These are phyloP conservation scores for Phytophthora tubulina DNA, from an alignment of 352 stramenopile genomes.

Conservation along the genomic window DNA sequence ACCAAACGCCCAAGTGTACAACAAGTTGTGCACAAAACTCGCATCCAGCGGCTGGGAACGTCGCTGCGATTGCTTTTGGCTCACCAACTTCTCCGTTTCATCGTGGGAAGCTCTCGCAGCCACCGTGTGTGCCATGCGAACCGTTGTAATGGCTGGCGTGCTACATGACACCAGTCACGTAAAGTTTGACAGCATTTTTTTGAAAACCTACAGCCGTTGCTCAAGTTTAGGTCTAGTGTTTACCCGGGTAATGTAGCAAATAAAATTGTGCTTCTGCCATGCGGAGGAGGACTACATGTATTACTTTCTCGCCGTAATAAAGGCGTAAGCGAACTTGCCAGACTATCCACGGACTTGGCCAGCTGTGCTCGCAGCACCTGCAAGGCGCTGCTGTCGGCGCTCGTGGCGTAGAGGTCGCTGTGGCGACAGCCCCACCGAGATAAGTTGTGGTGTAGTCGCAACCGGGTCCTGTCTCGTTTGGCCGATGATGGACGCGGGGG, in stretches of 20 bases:
- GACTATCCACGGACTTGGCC: not conserved
- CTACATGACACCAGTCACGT: conserved; percentile 2
- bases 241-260: not conserved
- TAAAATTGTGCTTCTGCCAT: not conserved
- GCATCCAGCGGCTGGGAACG: conserved; percentile 17
- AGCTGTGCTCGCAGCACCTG: not conserved
- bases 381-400: too few species aligned
- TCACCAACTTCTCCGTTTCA: conserved; percentile 16
- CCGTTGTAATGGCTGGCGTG: conserved; percentile 16
- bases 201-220: too few species aligned
- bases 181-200: not conserved
- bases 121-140: conserved; percentile 7
- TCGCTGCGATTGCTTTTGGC: conserved; percentile 11
- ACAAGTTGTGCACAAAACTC: not conserved
- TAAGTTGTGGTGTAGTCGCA: not conserved
- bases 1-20: conserved; percentile 2
- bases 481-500: conserved; percentile 7
- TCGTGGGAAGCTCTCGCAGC: conserved; percentile 19
- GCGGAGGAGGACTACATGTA: not conserved
- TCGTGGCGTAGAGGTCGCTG: not conserved
- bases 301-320: not conserved
- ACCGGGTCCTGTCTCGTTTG: conserved; percentile 16
- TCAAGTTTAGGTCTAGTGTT: not conserved
- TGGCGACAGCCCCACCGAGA: conserved; percentile 8
- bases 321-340: not conserved